Evolutionary conservation across 1,284 basidiomycete species (phyloP), one percentile per base, ranked within the genome.

Genomic region (Phylloboletellus chloephorus): DNA sequence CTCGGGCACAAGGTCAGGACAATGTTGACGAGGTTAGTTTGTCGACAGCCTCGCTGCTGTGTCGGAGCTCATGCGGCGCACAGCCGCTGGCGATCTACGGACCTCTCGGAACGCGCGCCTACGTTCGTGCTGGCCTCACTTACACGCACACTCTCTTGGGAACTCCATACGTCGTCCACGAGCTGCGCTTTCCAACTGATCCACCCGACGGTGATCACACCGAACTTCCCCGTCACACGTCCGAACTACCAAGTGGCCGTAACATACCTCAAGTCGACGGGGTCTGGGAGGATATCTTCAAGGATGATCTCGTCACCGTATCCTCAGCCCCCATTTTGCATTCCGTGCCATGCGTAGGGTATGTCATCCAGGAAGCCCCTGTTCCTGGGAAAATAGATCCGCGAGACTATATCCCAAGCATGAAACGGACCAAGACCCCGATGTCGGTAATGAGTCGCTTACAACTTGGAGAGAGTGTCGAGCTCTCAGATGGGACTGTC

Each of bases 11-110:
- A 26, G 50, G 50, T 66, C 45, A 50, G 55, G 24, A 47, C 19
- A 17, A 21, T 35, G 31, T 13, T 48, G 31, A 64, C 48, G 69
- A 50, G 45, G 71, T 64, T 12, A 28, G 56, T 51, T 31, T 11
- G 10, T 40, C 28, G 12, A 23, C 15, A 19, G 7, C 11, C 4
- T 23, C 15, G 4, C 23, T 6, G 6, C 37, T 20, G 19, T 3
- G 16, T 21, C 19, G 26, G 23, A 25, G 13, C 42, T 60, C 26
- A 49, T 19, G 19, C 3, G 30, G 26, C 16, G 16, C 11, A 13
- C 46, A 85, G 77, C 69, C 71, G 17, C 57, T 96, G 3, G 85
- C 95, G 60, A 85, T 96, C 36, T 96, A 93, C 53, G 93, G 93
- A 1, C 92, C 92, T 3, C 66, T 80, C 1, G 92, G 93, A 2